A percentile compares a stretch with the other conserved stretches of the same genome.
phyloP scores from a whole-genome alignment of 2,329 filamentous ascomycete species.

The Gremmenia infestans region DNA sequence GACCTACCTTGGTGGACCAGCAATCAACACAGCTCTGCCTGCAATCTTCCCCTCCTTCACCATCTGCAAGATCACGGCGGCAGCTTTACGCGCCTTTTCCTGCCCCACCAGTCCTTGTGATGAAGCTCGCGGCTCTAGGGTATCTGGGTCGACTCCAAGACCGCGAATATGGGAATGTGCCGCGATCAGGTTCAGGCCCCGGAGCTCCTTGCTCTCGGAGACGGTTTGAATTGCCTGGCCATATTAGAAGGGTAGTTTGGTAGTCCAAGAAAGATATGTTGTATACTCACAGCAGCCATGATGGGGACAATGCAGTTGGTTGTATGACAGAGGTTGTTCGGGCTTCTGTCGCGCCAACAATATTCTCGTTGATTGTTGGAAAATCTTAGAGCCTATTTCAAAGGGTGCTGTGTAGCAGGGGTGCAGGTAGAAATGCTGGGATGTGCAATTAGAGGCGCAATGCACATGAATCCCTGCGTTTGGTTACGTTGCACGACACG shows the following conservation, averaged over 20 bases:
- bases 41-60: slow-evolving; percentile 99
- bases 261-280: neutral
- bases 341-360: neutral
- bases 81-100: slow-evolving; percentile 92
- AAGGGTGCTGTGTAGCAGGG: neutral
- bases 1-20: slow-evolving; percentile 75
- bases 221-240: slow-evolving; percentile 68
- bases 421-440: neutral
- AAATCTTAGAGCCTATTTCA: neutral
- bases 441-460: neutral
- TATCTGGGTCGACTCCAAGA: slow-evolving; percentile 86
- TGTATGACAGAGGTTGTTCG: neutral
- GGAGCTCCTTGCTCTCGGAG: slow-evolving; percentile 91
- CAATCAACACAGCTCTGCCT: slow-evolving; percentile 88
- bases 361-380: neutral
- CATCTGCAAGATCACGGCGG: slow-evolving; percentile 96
- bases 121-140: slow-evolving; percentile 75
- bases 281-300: slow-evolving; percentile 27
- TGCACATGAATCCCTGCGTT: neutral
- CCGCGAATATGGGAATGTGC: slow-evolving; percentile 98
- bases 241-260: slow-evolving; percentile 3
- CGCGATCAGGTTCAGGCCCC: slow-evolving; percentile 93
- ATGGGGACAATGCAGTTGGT: slow-evolving; percentile 7
- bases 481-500: neutral
- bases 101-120: slow-evolving; percentile 96